Percentiles rank a stretch among this genome's conserved stretches.
These are phyloP conservation scores for Arctium lappa DNA, from an alignment of 129 eudicot genomes.

Conservation along the genomic window DNA sequence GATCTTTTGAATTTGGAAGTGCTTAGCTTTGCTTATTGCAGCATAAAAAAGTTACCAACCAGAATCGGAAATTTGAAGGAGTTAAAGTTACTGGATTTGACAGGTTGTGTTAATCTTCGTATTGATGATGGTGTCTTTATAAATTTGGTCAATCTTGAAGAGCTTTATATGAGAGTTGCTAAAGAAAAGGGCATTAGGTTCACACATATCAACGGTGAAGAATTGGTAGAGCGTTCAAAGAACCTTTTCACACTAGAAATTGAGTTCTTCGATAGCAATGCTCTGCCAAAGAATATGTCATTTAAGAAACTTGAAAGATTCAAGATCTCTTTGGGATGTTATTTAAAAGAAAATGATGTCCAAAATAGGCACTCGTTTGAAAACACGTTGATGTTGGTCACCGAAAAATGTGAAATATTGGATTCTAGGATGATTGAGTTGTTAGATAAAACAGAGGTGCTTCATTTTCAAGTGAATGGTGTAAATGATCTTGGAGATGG, in stretches of 20 bases:
- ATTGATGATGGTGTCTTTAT: not conserved
- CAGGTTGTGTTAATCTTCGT: not conserved
- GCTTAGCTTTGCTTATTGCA: not conserved
- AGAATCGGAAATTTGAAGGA: not conserved
- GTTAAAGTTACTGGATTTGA: not conserved
- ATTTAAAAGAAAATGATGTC: not conserved
- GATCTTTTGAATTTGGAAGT: not conserved
- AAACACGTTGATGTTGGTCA: not conserved
- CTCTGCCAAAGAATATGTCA: not conserved
- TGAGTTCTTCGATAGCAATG: not conserved
- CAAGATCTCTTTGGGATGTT: not conserved
- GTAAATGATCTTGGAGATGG: no score
- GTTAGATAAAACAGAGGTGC: no score
- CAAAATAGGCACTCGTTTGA: no score
- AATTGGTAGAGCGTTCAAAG: not conserved
- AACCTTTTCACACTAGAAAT: not conserved
- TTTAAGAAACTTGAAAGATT: not conserved
- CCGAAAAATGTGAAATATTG: no score
- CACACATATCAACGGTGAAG: not conserved
- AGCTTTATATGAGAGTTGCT: not conserved
- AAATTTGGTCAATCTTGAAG: slow-evolving; percentile 1
- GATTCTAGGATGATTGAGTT: no score
- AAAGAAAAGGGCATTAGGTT: not conserved
- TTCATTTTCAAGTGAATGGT: no score
- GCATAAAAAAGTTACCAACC: not conserved